Evolutionary conservation across 768 basidiomycete genomes (phyloP).

Genomic region (Pleurotus eryngii): DNA sequence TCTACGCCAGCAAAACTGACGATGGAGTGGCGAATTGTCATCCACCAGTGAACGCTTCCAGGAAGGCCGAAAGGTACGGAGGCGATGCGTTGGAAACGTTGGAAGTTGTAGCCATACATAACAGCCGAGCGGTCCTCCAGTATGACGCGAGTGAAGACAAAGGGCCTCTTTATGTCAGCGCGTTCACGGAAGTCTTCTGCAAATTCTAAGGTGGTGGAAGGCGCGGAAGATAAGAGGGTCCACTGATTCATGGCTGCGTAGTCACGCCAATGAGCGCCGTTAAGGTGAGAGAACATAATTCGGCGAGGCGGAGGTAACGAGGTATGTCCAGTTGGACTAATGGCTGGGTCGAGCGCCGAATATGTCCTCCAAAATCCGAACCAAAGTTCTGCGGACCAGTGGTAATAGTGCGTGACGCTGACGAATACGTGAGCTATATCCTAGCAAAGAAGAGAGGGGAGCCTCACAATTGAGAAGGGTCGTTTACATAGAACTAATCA

Average conservation of each 20-base stretch:
- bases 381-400: slow-evolving; percentile 89
- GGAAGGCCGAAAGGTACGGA: slow-evolving; percentile 71
- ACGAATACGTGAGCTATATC: not conserved
- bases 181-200: slow-evolving; percentile 83
- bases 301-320: slow-evolving; percentile 71
- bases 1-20: slow-evolving; percentile 67
- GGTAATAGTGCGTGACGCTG: slow-evolving; percentile 90
- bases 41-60: slow-evolving; percentile 84
- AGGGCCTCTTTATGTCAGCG: slow-evolving; percentile 40
- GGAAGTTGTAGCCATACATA: slow-evolving; percentile 66
- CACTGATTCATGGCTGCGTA: slow-evolving; percentile 91
- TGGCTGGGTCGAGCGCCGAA: slow-evolving; percentile 71
- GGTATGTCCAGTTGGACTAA: slow-evolving; percentile 64
- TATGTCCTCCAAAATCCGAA: slow-evolving; percentile 93
- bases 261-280: slow-evolving; percentile 83
- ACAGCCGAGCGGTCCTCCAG: slow-evolving; percentile 85
- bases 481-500: slow-evolving; percentile 73
- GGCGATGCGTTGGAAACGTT: slow-evolving; percentile 72
- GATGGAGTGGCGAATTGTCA: slow-evolving; percentile 68
- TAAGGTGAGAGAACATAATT: slow-evolving; percentile 71
- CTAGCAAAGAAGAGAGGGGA: not conserved
- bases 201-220: slow-evolving; percentile 78
- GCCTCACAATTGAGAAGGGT: slow-evolving; percentile 78
- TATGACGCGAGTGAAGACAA: slow-evolving; percentile 85
- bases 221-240: slow-evolving; percentile 77